Evolutionary conservation across 140 eudicot genomes (phyloP), one percentile per base, ranked within the genome.

Genomic region (Stevia rebaudiana): DNA sequence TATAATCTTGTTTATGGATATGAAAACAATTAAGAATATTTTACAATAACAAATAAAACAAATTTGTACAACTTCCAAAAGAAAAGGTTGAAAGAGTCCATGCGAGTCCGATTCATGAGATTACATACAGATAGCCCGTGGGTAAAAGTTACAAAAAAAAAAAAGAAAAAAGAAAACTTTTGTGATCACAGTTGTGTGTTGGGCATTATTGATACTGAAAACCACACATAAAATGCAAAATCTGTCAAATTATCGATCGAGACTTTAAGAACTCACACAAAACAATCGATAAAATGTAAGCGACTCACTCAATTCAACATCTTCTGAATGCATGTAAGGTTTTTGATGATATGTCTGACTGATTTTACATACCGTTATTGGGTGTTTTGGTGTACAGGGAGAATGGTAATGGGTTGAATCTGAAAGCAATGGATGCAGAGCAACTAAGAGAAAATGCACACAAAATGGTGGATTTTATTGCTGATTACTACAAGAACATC

Each of bases 341-440:
- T 74, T 78, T 81, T 56, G 86, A 74, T 66, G 49, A 68, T 24
- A 40, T 54, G 77, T 16, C 59, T 53, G 9, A 49, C 24, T 68
- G 49, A 56, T 18, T 50, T 30, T 43, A 43, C 12, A 5, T 30
- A 39, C n/a, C 17, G 18, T 24, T 1, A 8, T 63, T 70, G 40
- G 13, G 40, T 62, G 70, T 66, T 54, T 51, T 61, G 48, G 37
- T 61, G 3, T 39, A 37, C 51, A 89, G 95, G 88, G 95, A 83
- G 71, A 75, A 81, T 43, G 81, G 72, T 36, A 28, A 28, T 28
- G 39, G 39, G 11, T 78, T 83, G 86, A 75, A 79, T 77, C 74
- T 84, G 75, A 88, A 85, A 78, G 79, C 95, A 76, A 89, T 89
- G 97, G 91, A 89, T 59, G 82, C 97, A 21, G 97, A 89, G 31